Base-by-base conservation (phyloP, 2,329 filamentous ascomycete species). In the Ophiostoma sp. region DNA sequence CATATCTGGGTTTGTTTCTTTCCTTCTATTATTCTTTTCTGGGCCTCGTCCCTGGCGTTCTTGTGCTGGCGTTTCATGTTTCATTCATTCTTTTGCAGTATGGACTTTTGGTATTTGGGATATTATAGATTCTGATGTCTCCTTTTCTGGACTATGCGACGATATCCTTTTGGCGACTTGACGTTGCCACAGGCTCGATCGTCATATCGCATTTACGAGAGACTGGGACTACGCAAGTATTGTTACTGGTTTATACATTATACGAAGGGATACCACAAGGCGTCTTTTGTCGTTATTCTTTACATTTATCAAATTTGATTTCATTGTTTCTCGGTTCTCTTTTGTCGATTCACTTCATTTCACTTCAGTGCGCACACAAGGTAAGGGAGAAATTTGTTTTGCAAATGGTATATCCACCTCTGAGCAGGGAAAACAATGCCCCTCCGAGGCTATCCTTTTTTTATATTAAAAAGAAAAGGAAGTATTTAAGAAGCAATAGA, bases 351-450 rank as follows among this genome's bases (percentile, higher is more conserved):
- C 61, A 66, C n/a, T 5, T 3, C 22, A 19, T 9, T 1, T 15
- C 28, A 33, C 63, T 17, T 4, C 63, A 31, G n/a, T 11, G 36
- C 6, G n/a, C 42, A n/a, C 50, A n/a, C 11, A 69, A 50, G 28
- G 19, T 25, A 33, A 52, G 19, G 45, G 19, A 31, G 22, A n/a
- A 17, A 39, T 22, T 52, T 52, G 42, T 15, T 31, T 31, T 69
- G 66, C 66, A 69, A 73, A 70, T 70, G 69, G 70, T 72, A 74
- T 69, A 74, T 69, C 52, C 36, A 59, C 42, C 64, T 72, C 28
- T 42, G 59, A 52, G 39, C 17, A 64, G 61, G 50, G 57, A 66
- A 57, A 73, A 73, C 71, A 25, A 48, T 6, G 7, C 22, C 52
- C 39, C 36, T 28, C 12, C n/a, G 22, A 66, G 59, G 63, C 42